Evolutionary conservation across 371 early-diverging fungal genomes (phyloP).

Genomic region (Furculomyces boomerangus): DNA sequence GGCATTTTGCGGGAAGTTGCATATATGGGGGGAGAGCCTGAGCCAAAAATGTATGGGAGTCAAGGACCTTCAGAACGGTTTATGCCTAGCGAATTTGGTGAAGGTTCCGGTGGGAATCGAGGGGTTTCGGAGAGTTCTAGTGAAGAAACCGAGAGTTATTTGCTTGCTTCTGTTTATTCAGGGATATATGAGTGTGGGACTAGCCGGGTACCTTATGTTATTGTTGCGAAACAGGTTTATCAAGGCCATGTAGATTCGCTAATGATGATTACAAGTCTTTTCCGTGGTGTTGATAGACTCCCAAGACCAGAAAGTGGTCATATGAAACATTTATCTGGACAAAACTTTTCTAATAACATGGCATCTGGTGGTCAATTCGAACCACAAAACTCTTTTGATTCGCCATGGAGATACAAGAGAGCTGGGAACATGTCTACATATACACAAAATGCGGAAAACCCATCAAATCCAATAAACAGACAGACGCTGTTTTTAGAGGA

Average conservation of each 20-base stretch:
- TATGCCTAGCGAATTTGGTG: background rate
- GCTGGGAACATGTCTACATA: background rate
- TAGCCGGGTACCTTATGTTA: conserved; percentile 75
- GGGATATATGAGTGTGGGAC: conserved; percentile 84
- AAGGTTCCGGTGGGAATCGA: conserved; percentile 1
- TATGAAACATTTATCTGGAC: background rate
- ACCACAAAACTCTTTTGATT: background rate
- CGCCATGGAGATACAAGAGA: background rate
- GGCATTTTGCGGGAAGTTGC: conserved; percentile 9
- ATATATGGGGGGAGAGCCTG: conserved; percentile 13
- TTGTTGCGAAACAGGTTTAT: conserved; percentile 60
- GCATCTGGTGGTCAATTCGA: background rate
- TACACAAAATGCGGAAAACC: background rate
- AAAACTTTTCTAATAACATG: background rate
- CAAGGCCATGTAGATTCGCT: conserved; percentile 23
- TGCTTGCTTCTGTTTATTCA: conserved; percentile 83
- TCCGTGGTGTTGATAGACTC: background rate
- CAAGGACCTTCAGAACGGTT: conserved; percentile 6
- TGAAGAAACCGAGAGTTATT: conserved; percentile 7
- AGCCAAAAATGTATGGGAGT: conserved; percentile 21
- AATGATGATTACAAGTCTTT: conserved; percentile 18
- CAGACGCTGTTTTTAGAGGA: conserved; percentile 13
- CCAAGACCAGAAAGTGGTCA: background rate
- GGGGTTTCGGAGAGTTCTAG: no score
- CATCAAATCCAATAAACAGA: background rate